Evolutionary conservation across 2,329 filamentous ascomycete genomes (phyloP), one percentile per base, ranked within the genome.

Genomic region (Paecilomyces dactylethromorphus): DNA sequence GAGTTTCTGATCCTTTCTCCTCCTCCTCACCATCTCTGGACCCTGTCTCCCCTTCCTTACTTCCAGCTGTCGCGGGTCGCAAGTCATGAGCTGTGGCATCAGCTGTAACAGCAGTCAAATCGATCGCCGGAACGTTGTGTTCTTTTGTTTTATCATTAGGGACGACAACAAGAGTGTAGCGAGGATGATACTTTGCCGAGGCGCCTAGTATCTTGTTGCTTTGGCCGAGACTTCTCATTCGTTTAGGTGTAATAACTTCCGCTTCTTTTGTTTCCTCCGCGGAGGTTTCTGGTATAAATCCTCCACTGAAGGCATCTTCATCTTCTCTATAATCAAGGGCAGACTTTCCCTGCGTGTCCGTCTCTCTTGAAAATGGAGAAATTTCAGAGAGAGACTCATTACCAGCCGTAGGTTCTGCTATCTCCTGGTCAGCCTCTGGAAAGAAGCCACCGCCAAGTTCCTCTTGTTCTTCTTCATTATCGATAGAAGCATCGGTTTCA

Each of bases 391-490:
- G n/a, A 21, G 50, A 24, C 11, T 21, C 50, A 52, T 18, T 52
- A 4, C 26, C 26, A 11, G n/a, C 50, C 3, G 57, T 59, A 26
- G 56, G 56, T 29, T 58, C 50, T 24, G 61, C 63, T 24, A 50
- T 59, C 11, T 61, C 65, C 24, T 66, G 62, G 51, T 63, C 66
- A 50, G 65, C 59, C 50, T 76, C 74, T 11, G 69, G 68, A 24
- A 78, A 63, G 60, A 78, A 78, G 1, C 75, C 76, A 31, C 75
- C 75, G 11, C 69, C 74, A 8, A 45, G 22, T 35, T 65, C 67
- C 53, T 66, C 61, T 7, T 64, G 62, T 26, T 65, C 63, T 18
- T 63, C 60, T 22, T 69, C 65, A 32, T 66, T 60, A 39, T 64
- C 62, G 7, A 72, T 60, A 53, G 70, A 69, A n/a, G 67, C 67